Evolutionary conservation across 768 basidiomycete genomes (phyloP), one percentile per base, ranked within the genome.

Genomic region (Russula abietina): DNA sequence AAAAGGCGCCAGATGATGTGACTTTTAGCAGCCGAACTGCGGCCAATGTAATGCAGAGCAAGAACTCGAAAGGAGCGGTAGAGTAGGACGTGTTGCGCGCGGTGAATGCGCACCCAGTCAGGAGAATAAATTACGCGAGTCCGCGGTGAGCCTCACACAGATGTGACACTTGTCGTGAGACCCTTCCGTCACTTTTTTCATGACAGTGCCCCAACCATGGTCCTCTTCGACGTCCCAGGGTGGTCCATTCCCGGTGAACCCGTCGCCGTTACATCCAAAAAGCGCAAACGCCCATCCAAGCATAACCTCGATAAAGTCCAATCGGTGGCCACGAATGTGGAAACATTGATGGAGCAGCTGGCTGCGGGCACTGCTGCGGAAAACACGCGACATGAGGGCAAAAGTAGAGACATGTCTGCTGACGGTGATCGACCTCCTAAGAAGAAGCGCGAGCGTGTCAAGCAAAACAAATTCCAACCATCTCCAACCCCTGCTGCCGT

Each of bases 181-280:
- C 1, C 41, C 9, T 43, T 43, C 19, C 22, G n/a, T 46, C 45
- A 46, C 45, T 24, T 28, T 32, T 32, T 51, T 51, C 30, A 41
- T 14, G 26, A 22, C 38, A 7, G 5, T 2, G 11, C 33, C 26
- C 36, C 14, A 19, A 30, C 7, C 45, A 81, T 81, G 80, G 70
- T 79, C 61, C 75, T 83, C 66, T 89, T 89, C 72, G 76, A 86
- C 48, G 83, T 89, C 22, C 83, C 87, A 4, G 88, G 88, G 19
- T 89, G 88, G 88, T 78, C 81, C 33, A 73, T 88, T 16, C 71
- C 76, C 24, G 72, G 69, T 9, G 55, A 65, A 0, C 80, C 81
- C 7, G 71, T 82, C 50, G 61, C 74, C 10, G 57, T 26, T 26
- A 16, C 57, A 3, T 28, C 61, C 30, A 53, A 61, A 70, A 88